Evolutionary conservation across 2,329 filamentous ascomycete species (phyloP).

Genomic region (Epicoccum nigrum): DNA sequence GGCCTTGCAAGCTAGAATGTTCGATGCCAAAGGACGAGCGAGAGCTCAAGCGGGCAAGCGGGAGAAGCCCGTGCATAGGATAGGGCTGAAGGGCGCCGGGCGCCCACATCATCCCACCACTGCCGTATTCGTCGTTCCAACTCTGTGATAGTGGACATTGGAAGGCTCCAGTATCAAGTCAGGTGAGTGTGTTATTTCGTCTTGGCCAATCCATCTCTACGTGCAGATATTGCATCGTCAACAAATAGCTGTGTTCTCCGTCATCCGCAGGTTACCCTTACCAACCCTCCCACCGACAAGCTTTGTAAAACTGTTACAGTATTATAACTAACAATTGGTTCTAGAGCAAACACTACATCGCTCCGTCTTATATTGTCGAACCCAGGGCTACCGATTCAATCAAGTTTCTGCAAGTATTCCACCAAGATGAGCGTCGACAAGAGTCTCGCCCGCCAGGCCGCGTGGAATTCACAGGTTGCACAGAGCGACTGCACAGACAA

Average conservation of each 20-base stretch:
- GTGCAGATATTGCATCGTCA: too few relatives aligned
- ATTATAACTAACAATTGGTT: too few relatives aligned
- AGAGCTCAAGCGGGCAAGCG: too few relatives aligned
- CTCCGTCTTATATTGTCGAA: too few relatives aligned
- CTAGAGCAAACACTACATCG: too few relatives aligned
- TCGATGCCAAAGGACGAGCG: constrained; percentile 39
- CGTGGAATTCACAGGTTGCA: constrained; percentile 31
- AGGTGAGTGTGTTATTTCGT: neutral
- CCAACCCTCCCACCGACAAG: too few relatives aligned
- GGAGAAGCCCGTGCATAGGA: constrained; percentile 23
- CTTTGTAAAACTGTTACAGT: too few relatives aligned
- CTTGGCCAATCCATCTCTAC: too few relatives aligned
- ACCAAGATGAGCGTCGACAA: constrained; percentile 16
- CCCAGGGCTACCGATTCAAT: neutral
- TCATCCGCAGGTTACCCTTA: too few relatives aligned
- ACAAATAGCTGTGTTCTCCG: too few relatives aligned
- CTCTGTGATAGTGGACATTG: too few relatives aligned
- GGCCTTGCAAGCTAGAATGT: constrained; percentile 45
- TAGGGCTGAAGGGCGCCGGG: constrained; percentile 39
- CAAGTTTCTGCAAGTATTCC: neutral
- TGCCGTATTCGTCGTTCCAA: constrained; percentile 3
- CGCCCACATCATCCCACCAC: constrained; percentile 25
- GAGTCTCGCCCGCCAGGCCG: constrained; percentile 21
- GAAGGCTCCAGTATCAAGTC: too few relatives aligned
- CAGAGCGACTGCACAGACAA: constrained; percentile 40